Evolutionary conservation across 2,329 filamentous ascomycete species (phyloP).

Genomic region (Raffaelea albimanens): DNA sequence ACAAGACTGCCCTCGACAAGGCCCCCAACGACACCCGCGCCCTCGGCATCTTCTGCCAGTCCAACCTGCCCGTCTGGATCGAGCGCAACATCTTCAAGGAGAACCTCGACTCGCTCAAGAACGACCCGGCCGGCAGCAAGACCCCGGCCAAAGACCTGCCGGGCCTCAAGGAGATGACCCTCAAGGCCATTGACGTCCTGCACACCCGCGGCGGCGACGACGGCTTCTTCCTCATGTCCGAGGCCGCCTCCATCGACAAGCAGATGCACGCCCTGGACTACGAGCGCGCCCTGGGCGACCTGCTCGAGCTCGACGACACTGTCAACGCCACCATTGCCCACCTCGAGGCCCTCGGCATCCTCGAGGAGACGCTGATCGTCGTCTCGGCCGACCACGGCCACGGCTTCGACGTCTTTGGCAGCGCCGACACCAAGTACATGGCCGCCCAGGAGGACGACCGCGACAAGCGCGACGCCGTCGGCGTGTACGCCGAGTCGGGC

Average conservation of each 20-base stretch:
- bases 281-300: slow-evolving; percentile 73
- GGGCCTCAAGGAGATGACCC: slow-evolving; percentile 80
- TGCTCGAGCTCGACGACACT: slow-evolving; percentile 79
- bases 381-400: slow-evolving; percentile 86
- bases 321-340: slow-evolving; percentile 64
- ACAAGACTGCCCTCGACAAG: slow-evolving; percentile 60
- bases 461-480: slow-evolving; percentile 65
- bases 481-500: slow-evolving; percentile 64
- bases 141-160: slow-evolving; percentile 63
- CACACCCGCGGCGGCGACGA: slow-evolving; percentile 54
- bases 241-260: slow-evolving; percentile 80
- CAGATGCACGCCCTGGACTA: slow-evolving; percentile 84
- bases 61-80: slow-evolving; percentile 74
- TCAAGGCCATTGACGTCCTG: slow-evolving; percentile 79
- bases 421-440: slow-evolving; percentile 67
- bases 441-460: slow-evolving; percentile 55
- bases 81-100: slow-evolving; percentile 72
- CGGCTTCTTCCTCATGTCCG: slow-evolving; percentile 82
- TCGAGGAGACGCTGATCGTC: slow-evolving; percentile 69
- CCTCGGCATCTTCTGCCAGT: slow-evolving; percentile 68
- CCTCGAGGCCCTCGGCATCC: slow-evolving; percentile 53
- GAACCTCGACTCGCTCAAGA: slow-evolving; percentile 56
- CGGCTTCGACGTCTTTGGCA: slow-evolving; percentile 75
- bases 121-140: slow-evolving; percentile 58
- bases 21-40: slow-evolving; percentile 51